Base-by-base conservation (phyloP, 352 stramenopile species). In the Pythium vanterpoolii region DNA sequence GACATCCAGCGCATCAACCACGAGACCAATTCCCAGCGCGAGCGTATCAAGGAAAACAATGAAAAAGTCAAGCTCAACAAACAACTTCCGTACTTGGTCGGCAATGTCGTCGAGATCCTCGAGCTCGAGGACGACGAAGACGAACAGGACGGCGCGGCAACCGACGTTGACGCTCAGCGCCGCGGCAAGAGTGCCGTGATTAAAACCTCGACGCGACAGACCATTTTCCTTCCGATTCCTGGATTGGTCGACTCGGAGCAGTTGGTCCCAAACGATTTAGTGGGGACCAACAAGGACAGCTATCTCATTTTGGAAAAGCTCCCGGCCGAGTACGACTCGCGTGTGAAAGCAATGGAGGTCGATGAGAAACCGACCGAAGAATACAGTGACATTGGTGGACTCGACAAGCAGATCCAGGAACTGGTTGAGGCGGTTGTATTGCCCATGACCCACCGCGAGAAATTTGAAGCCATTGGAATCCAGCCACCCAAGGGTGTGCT, bases 61-160 rank as follows among this genome's bases (percentile, higher is more conserved):
- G 97, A 99, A 71, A 99, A 99, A 71, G 95, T 99, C 62, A 99
- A 99, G 77, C 74, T 99, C 26, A 99, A 99, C 80, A 99, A 99
- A 71, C 95, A 99, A 75, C 72, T 99, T 47, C 97, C 97, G 23
- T 99, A 98, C 68, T 76, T 99, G 4, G 97, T 99, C n/a, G 96
- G 92, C 38, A 99, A 99, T 81, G 95, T 99, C 26, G 93, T 99
- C 16, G 97, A 99, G 61, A 72, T 96, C 19, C 61, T 96, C 23
- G 76, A 94, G 61, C 73, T 94, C 4, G 71, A 96, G 43, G 81
- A 96, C 45, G 93, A 98, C 58, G 93, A 97, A 49, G 90, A 96
- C 66, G 91, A 98, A 49, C 93, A 99, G 73, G 95, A 98, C 51
- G 96, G 92, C 39, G 92, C 87, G 10, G 86, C 93, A 0, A 92